These are phyloP conservation scores for Escallonia herrerae DNA, from an alignment of 129 eudicot genomes.

Conservation along the genomic window DNA sequence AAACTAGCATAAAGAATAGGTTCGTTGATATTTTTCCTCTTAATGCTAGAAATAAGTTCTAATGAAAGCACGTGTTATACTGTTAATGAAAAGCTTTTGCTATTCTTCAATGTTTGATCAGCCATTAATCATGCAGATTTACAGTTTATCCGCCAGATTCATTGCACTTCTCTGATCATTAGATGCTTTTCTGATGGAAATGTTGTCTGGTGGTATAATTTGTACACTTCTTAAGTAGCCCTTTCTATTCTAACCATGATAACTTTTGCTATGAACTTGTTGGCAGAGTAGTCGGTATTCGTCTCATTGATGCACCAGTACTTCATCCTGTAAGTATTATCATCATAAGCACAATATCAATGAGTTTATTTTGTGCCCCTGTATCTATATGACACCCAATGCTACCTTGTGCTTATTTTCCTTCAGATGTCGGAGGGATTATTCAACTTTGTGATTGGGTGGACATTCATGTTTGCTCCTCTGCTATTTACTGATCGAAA, in stretches of 20 bases:
- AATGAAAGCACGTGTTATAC: too few species aligned
- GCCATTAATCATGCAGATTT: too few species aligned
- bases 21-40: too few species aligned
- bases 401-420: conserved; percentile 12
- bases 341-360: not conserved
- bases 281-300: conserved; percentile 96
- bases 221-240: not conserved
- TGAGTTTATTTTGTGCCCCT: not conserved
- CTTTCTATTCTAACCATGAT: conserved; percentile 8
- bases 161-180: not conserved
- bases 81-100: too few species aligned
- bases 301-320: conserved; percentile 74
- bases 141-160: too few species aligned
- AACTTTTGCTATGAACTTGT: conserved; percentile 24
- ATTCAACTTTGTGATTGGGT: conserved; percentile 85
- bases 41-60: too few species aligned
- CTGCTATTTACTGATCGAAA: conserved; percentile 71
- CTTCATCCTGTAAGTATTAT: conserved; percentile 78
- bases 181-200: not conserved
- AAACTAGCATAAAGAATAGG: too few species aligned
- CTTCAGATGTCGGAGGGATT: conserved; percentile 82
- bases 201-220: too few species aligned
- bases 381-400: not conserved
- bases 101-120: too few species aligned
- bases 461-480: conserved; percentile 95